phyloP scores from a whole-genome alignment of 108 stramenopile genomes.

The Cyclotella sp. region DNA sequence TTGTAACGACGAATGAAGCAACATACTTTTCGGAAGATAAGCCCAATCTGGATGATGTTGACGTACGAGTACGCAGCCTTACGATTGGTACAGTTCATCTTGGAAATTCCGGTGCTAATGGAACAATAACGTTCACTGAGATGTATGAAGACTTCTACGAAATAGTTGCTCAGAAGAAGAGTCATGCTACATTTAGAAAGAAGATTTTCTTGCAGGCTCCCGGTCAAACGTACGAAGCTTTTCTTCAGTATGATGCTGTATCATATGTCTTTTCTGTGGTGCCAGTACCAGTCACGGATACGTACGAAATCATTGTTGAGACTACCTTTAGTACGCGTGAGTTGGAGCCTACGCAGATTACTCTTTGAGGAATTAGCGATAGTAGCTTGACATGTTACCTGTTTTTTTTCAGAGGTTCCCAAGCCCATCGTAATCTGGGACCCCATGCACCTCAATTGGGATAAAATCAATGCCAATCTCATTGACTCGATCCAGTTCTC shows the following conservation, averaged over 20 bases:
- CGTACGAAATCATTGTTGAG: constrained; percentile 41
- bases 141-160: constrained; percentile 40
- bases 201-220: constrained; percentile 28
- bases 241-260: constrained; percentile 35
- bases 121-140: constrained; percentile 18
- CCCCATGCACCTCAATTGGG: constrained; percentile 22
- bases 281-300: constrained; percentile 28
- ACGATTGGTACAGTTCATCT: constrained; percentile 11
- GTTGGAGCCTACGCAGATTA: constrained; percentile 1
- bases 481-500: constrained; percentile 29
- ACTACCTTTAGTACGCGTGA: constrained; percentile 36
- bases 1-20: constrained; percentile 38
- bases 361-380: background rate
- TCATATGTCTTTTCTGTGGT: constrained; percentile 37
- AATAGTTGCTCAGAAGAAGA: constrained; percentile 25
- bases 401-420: constrained; percentile 21
- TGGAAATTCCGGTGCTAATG: constrained; percentile 28
- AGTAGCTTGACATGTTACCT: background rate
- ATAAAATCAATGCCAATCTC: constrained; percentile 3
- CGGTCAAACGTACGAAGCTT: constrained; percentile 21
- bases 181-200: constrained; percentile 24
- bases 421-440: constrained; percentile 37
- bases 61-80: constrained; percentile 24
- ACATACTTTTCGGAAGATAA: constrained; percentile 41
- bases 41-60: constrained; percentile 39